Evolutionary conservation across 495 filamentous ascomycete genomes (phyloP).

Genomic region (Aspergillus panamensis): DNA sequence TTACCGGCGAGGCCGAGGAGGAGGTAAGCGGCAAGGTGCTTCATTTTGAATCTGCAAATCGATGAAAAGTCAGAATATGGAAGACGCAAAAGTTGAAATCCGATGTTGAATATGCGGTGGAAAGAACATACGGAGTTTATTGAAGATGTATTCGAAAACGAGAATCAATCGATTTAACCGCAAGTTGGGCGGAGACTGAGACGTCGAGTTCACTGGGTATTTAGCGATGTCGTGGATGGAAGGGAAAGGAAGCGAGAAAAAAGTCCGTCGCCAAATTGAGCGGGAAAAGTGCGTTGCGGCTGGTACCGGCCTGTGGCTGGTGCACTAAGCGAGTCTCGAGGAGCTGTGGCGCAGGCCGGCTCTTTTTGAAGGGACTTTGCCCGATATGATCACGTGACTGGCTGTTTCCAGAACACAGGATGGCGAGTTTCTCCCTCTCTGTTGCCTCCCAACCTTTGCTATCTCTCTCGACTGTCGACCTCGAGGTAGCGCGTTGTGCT

Average conservation of each 20-base stretch:
- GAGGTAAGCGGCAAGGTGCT: conserved; percentile 99
- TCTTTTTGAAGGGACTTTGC: neutral
- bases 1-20: conserved; percentile 94
- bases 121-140: conserved; percentile 27
- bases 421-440: conserved; percentile 13
- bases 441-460: conserved; percentile 19
- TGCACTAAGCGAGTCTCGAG: conserved; percentile 44
- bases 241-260: conserved; percentile 23
- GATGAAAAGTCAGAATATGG: neutral
- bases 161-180: conserved; percentile 97
- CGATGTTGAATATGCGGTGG: neutral
- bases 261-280: conserved; percentile 25
- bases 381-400: conserved; percentile 30
- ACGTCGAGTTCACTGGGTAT: conserved; percentile 61
- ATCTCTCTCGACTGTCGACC: conserved; percentile 37
- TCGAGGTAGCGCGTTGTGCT: conserved; percentile 20
- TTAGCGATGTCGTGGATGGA: conserved; percentile 32
- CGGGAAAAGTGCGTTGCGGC: conserved; percentile 45
- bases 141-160: conserved; percentile 57
- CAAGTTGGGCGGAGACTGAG: conserved; percentile 80
- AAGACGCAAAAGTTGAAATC: too few relatives aligned
- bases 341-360: conserved; percentile 27
- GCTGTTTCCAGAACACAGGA: conserved; percentile 28
- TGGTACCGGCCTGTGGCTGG: conserved; percentile 32
- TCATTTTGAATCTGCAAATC: conserved; percentile 71